Evolutionary conservation across 441 rosid genomes (phyloP).

Genomic region (Adansonia gregorii): DNA sequence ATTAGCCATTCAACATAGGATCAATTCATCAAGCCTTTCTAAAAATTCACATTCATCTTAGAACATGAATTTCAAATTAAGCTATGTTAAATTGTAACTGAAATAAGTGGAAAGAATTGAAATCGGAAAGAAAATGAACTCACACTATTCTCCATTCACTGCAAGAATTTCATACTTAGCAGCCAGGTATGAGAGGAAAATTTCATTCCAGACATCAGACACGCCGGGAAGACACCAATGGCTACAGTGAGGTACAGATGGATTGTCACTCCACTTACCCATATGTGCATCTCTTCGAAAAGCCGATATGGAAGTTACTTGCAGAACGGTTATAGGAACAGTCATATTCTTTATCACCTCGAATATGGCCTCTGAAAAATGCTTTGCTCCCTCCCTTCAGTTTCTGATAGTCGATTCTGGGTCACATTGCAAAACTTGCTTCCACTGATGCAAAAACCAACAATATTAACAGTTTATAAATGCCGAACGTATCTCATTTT

Average conservation of each 20-base stretch:
- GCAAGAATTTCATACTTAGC: constrained; percentile 21
- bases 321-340: constrained; percentile 47
- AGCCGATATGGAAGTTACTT: constrained; percentile 64
- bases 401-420: constrained; percentile 38
- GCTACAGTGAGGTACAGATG: constrained; percentile 65
- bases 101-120: neutral
- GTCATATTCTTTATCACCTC: constrained; percentile 40
- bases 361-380: constrained; percentile 44
- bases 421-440: constrained; percentile 61
- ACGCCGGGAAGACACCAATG: constrained; percentile 77
- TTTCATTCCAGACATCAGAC: constrained; percentile 66
- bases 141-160: constrained; percentile 21
- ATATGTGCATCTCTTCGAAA: constrained; percentile 63
- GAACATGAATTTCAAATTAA: neutral
- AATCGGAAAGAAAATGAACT: constrained; percentile 27
- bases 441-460: constrained; percentile 38
- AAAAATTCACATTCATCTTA: neutral
- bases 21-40: constrained; percentile 13
- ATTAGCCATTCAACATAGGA: neutral
- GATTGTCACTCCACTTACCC: constrained; percentile 63
- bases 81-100: neutral
- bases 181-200: constrained; percentile 47
- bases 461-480: neutral
- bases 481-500: neutral
- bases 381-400: constrained; percentile 49